Evolutionary conservation across 1,284 basidiomycete species (phyloP).

Genomic region (Moesziomyces antarcticus): DNA sequence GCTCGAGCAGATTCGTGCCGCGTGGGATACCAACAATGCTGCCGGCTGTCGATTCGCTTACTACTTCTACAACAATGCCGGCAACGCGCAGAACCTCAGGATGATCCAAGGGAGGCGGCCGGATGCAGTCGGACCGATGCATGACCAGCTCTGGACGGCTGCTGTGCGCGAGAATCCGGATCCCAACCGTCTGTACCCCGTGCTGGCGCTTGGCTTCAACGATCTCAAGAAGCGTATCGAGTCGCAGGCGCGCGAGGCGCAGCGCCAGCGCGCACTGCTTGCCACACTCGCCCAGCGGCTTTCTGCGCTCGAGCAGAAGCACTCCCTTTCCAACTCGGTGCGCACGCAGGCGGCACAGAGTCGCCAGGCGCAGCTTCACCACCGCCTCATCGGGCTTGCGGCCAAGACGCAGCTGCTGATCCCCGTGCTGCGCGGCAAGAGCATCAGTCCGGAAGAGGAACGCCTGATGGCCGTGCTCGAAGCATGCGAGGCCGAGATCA

Average conservation of each 20-base stretch:
- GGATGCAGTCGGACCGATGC: constrained; percentile 61
- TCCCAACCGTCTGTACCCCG: constrained; percentile 62
- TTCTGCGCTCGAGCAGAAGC: constrained; percentile 53
- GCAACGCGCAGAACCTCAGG: constrained; percentile 49
- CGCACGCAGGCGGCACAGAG: constrained; percentile 51
- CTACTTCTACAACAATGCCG: constrained; percentile 63
- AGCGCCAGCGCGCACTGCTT: constrained; percentile 50
- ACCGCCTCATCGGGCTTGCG: constrained; percentile 52
- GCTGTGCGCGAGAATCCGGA: constrained; percentile 64
- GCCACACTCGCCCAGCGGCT: constrained; percentile 36
- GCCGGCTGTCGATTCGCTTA: constrained; percentile 59
- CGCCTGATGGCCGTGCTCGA: constrained; percentile 52
- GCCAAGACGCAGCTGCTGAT: constrained; percentile 52
- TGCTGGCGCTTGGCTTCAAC: constrained; percentile 63
- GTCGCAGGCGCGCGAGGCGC: constrained; percentile 53
- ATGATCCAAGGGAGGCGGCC: constrained; percentile 50
- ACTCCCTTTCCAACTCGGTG: constrained; percentile 56
- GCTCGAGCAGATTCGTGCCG: constrained; percentile 58
- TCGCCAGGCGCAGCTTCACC: constrained; percentile 59
- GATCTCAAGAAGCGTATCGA: constrained; percentile 60
- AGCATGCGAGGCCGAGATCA: constrained; percentile 62
- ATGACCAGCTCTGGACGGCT: constrained; percentile 62
- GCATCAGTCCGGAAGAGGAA: constrained; percentile 59
- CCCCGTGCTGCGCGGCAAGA: constrained; percentile 56
- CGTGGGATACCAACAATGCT: constrained; percentile 62